Percentiles rank a stretch among this genome's conserved stretches.
These are phyloP conservation scores for Penicillium maclennaniae DNA, from an alignment of 495 filamentous ascomycete genomes.

Conservation along the genomic window DNA sequence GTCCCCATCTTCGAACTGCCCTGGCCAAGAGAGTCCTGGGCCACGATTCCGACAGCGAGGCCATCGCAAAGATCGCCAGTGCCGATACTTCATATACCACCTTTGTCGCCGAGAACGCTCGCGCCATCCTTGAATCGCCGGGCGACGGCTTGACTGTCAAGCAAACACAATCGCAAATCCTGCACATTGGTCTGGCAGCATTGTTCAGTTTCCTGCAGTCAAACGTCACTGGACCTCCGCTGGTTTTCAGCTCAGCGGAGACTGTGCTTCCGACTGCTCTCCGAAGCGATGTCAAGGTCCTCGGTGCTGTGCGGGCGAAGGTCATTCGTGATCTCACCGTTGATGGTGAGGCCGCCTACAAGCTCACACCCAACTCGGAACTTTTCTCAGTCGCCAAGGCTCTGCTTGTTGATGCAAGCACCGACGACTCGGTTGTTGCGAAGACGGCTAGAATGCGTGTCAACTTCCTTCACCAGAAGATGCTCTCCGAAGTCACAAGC, in stretches of 20 bases:
- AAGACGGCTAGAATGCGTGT: constrained; percentile 56
- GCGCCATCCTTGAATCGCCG: constrained; percentile 20
- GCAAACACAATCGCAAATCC: constrained; percentile 40
- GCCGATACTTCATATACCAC: constrained; percentile 37
- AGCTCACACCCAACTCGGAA: constrained; percentile 75
- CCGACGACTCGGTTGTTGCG: constrained; percentile 35
- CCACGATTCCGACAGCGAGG: constrained; percentile 22
- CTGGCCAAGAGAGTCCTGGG: constrained; percentile 35
- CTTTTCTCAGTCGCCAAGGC: constrained; percentile 73
- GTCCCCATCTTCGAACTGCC: constrained; percentile 37
- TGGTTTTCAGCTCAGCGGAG: constrained; percentile 52
- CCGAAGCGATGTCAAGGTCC: constrained; percentile 23
- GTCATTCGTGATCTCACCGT: constrained; percentile 65
- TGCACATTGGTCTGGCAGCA: constrained; percentile 64
- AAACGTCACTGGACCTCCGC: constrained; percentile 84
- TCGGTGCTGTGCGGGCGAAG: constrained; percentile 39
- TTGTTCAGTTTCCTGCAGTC: constrained; percentile 84
- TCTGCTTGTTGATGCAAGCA: constrained; percentile 31
- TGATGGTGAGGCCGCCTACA: constrained; percentile 84
- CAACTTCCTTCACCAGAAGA: constrained; percentile 82
- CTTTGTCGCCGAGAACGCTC: constrained; percentile 32
- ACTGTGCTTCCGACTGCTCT: constrained; percentile 51
- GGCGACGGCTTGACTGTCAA: constrained; percentile 25
- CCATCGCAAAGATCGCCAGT: constrained; percentile 22
- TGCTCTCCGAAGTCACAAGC: constrained; percentile 74